Percentiles rank a stretch among this genome's conserved stretches.
Conservation (phyloP, 306 rosid genomes). For the barrel medic (Medicago truncatula) region DNA sequence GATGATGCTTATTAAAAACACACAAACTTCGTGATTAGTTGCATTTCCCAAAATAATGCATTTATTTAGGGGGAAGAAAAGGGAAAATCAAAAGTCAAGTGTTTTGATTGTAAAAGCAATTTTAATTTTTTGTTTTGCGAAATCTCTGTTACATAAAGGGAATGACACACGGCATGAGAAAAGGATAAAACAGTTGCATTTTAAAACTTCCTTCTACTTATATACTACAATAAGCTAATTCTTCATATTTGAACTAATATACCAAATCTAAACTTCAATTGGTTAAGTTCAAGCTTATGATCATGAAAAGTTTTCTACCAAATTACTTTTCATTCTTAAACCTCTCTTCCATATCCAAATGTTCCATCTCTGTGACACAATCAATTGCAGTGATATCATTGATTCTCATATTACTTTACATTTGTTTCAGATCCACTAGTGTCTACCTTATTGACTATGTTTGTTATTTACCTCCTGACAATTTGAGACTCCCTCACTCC, state of each 20-base stretch:
- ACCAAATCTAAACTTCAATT: slow-evolving; percentile 30
- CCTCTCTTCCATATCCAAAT: slow-evolving; percentile 12
- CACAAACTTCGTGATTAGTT: slow-evolving; percentile 41
- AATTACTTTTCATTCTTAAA: slow-evolving; percentile 20
- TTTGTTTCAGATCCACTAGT: slow-evolving; percentile 40
- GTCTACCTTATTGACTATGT: slow-evolving; percentile 68
- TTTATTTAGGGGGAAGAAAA: background rate
- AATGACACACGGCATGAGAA: slow-evolving; percentile 39
- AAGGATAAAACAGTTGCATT: slow-evolving; percentile 33
- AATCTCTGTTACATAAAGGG: slow-evolving; percentile 7
- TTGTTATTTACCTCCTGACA: slow-evolving; percentile 62
- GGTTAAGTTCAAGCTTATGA: slow-evolving; percentile 24
- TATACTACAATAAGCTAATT: slow-evolving; percentile 13
- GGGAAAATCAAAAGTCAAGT: background rate
- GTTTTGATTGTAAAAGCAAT: slow-evolving; percentile 4
- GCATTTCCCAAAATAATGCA: slow-evolving; percentile 34
- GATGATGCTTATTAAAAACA: background rate
- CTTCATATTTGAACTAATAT: slow-evolving; percentile 32
- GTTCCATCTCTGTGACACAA: slow-evolving; percentile 42
- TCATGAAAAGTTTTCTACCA: slow-evolving; percentile 46
- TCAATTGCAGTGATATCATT: slow-evolving; percentile 45
- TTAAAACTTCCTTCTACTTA: slow-evolving; percentile 35
- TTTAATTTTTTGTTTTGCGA: background rate
- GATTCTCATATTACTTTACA: slow-evolving; percentile 42
- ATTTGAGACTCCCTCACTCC: slow-evolving; percentile 48